Evolutionary conservation across 2,329 filamentous ascomycete genomes (phyloP).

Genomic region (Cladosporium sp.): DNA sequence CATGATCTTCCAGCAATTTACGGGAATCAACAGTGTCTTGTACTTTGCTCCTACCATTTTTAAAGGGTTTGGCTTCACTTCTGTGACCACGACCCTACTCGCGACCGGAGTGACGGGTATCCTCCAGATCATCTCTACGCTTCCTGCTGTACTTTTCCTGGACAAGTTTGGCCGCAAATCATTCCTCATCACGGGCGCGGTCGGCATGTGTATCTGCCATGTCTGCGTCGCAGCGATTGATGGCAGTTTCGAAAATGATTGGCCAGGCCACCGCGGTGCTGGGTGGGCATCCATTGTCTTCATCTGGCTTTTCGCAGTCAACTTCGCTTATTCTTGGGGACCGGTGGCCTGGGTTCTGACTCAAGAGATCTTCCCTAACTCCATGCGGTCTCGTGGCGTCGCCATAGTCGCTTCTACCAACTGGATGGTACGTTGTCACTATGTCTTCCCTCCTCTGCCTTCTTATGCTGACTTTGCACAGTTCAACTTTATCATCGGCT

Average conservation of each 20-base stretch:
- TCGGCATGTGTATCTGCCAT: constrained; percentile 24
- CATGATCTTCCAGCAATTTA: constrained; percentile 31
- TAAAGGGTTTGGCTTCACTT: constrained; percentile 13
- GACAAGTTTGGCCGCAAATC: constrained; percentile 64
- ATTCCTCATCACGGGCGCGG: constrained; percentile 29
- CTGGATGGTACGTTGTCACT: constrained; percentile 45
- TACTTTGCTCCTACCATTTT: constrained; percentile 40
- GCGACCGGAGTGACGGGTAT: constrained; percentile 67
- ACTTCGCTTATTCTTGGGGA: constrained; percentile 54
- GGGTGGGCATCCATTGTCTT: constrained; percentile 35
- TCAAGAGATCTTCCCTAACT: constrained; percentile 60
- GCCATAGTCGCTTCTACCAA: constrained; percentile 34
- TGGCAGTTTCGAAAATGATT: background rate
- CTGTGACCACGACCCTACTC: constrained; percentile 45
- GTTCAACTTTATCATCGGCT: constrained; percentile 55
- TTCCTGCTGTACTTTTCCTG: constrained; percentile 61
- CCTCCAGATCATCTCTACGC: constrained; percentile 62
- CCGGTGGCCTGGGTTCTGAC: constrained; percentile 31
- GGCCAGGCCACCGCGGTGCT: constrained; percentile 23
- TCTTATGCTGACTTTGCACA: too few relatives aligned
- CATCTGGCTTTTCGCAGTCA: constrained; percentile 23
- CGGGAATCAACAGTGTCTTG: constrained; percentile 36
- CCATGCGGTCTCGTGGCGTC: constrained; percentile 61
- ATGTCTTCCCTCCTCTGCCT: too few relatives aligned
- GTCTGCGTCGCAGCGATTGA: constrained; percentile 23